These are phyloP conservation scores for Syzygium syzygioides DNA, from an alignment of 441 rosid genomes.

Conservation along the genomic window DNA sequence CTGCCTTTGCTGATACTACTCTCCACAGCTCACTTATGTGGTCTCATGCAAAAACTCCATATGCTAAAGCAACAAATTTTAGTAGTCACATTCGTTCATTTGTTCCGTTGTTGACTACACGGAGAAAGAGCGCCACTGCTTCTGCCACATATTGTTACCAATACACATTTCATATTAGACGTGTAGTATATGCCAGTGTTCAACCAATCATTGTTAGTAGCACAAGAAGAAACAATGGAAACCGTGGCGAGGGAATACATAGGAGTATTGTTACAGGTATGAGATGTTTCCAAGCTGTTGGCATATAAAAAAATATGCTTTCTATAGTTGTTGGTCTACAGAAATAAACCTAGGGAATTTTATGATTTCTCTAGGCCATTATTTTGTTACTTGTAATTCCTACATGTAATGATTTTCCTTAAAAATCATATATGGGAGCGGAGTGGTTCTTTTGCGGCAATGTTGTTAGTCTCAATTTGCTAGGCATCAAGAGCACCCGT, in stretches of 20 bases:
- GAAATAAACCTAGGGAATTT: neutral
- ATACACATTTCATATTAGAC: neutral
- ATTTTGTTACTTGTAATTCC: too few relatives aligned
- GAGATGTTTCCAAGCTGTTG: neutral
- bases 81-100: neutral
- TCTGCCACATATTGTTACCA: fast-evolving
- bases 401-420: neutral
- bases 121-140: neutral
- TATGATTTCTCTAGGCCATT: neutral
- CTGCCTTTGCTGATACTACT: neutral
- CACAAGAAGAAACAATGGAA: neutral
- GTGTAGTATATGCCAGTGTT: neutral
- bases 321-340: neutral
- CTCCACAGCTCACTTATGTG: neutral
- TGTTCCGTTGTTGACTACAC: neutral
- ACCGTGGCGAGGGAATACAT: neutral
- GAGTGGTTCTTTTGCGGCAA: too few relatives aligned
- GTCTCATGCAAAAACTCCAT: neutral
- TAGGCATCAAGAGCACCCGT: too few relatives aligned
- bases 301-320: neutral
- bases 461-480: too few relatives aligned
- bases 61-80: neutral
- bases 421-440: neutral
- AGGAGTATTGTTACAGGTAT: neutral
- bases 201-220: neutral